Evolutionary conservation across 345 rosid genomes (phyloP).

Genomic region (Salix koriyanagi): DNA sequence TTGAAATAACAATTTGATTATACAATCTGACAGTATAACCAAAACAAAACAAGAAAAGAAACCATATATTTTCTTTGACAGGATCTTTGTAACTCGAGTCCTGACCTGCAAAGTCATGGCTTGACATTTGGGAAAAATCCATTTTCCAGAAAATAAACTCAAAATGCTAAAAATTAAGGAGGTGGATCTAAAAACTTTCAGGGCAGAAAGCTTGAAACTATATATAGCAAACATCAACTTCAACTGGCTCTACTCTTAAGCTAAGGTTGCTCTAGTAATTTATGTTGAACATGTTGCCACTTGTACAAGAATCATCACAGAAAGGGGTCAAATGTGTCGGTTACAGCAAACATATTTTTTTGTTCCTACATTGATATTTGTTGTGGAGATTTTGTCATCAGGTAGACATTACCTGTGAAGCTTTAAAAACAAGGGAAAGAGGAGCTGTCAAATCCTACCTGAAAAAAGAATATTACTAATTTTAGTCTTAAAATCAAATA

Average conservation of each 20-base stretch:
- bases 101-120: slow-evolving; percentile 5
- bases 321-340: no score
- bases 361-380: not conserved
- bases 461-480: not conserved
- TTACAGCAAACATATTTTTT: no score
- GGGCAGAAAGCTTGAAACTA: no score
- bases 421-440: slow-evolving; percentile 16
- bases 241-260: not conserved
- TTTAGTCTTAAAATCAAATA: no score
- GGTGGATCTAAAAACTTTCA: no score
- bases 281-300: not conserved
- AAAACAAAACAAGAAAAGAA: no score
- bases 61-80: no score
- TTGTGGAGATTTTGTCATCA: not conserved
- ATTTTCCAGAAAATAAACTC: not conserved
- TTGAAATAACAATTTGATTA: no score
- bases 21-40: no score
- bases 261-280: not conserved
- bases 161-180: not conserved
- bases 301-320: not conserved
- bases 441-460: slow-evolving; percentile 14
- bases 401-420: not conserved
- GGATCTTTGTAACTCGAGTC: not conserved
- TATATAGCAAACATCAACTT: no score
- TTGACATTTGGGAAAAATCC: not conserved